Percentiles rank a stretch among this genome's conserved stretches.
Conservation (phyloP, 2,329 filamentous ascomycete species). For the Xylaria sp. region DNA sequence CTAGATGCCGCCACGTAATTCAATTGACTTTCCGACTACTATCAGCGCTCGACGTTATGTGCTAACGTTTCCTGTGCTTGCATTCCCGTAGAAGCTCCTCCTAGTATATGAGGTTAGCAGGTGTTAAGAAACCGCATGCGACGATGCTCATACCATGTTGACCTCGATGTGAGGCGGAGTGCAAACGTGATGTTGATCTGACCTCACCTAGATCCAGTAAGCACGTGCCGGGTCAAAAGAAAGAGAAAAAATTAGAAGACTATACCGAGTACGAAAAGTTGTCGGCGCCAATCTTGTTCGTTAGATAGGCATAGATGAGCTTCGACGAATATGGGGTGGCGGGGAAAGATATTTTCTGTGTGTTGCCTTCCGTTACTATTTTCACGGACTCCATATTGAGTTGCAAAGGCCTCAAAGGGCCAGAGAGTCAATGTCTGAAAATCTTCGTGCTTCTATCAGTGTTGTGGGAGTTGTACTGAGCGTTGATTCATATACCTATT, state of each 20-base stretch:
- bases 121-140: not conserved
- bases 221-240: not conserved
- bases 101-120: not conserved
- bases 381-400: not conserved
- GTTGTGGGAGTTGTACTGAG: not conserved
- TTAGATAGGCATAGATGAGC: not conserved
- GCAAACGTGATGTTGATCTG: not conserved
- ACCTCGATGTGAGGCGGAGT: not conserved
- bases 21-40: not conserved
- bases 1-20: not conserved
- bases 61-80: too few species aligned
- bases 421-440: not conserved
- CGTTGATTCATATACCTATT: not conserved
- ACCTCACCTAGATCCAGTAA: not conserved
- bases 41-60: not conserved
- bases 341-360: not conserved
- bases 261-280: not conserved
- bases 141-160: not conserved
- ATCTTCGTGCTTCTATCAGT: not conserved
- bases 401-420: not conserved
- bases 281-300: too few species aligned
- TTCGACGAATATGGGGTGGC: not conserved
- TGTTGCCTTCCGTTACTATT: not conserved
- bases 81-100: not conserved
- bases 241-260: not conserved